Percentiles rank a stretch among this genome's conserved stretches.
Evolutionary conservation across 2,329 filamentous ascomycete genomes (phyloP).

Genomic region (Diplocarpon rosae): DNA sequence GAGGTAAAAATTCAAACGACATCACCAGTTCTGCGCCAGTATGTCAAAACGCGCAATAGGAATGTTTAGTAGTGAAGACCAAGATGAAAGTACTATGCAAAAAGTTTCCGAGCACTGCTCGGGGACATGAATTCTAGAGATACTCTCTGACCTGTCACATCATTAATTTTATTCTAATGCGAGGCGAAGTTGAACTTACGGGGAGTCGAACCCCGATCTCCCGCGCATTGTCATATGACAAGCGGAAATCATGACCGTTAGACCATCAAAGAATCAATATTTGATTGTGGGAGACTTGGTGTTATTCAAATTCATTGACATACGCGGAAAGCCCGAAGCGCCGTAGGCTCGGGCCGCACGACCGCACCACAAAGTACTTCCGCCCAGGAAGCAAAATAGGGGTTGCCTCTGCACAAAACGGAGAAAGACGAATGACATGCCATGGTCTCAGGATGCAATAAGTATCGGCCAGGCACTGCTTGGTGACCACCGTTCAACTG

Average conservation of each 20-base stretch:
- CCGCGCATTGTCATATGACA: constrained; percentile 20
- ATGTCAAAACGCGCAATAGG: too few species aligned
- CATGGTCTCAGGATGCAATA: too few species aligned
- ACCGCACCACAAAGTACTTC: too few species aligned
- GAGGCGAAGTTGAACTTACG: not conserved
- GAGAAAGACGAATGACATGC: too few species aligned
- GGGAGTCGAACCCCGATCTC: constrained; percentile 9
- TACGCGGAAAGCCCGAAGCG: too few species aligned
- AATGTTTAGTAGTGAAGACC: too few species aligned
- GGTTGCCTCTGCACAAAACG: too few species aligned
- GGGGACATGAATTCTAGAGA: constrained; percentile 1
- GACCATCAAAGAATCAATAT: constrained; percentile 25
- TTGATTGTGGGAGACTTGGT: not conserved
- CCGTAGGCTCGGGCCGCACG: too few species aligned
- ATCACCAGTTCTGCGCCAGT: too few species aligned
- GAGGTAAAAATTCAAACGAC: too few species aligned
- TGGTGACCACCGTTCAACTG: not conserved
- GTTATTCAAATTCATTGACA: not conserved
- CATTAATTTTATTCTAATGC: too few species aligned
- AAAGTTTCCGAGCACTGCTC: not conserved
- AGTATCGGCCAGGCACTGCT: not conserved
- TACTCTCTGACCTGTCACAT: not conserved
- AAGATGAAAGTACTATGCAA: not conserved
- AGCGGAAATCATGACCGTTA: constrained; percentile 31
- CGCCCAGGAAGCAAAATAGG: too few species aligned